phyloP scores from a whole-genome alignment of 805 yeast genomes.

The Saccharomycopsis olivae region DNA sequence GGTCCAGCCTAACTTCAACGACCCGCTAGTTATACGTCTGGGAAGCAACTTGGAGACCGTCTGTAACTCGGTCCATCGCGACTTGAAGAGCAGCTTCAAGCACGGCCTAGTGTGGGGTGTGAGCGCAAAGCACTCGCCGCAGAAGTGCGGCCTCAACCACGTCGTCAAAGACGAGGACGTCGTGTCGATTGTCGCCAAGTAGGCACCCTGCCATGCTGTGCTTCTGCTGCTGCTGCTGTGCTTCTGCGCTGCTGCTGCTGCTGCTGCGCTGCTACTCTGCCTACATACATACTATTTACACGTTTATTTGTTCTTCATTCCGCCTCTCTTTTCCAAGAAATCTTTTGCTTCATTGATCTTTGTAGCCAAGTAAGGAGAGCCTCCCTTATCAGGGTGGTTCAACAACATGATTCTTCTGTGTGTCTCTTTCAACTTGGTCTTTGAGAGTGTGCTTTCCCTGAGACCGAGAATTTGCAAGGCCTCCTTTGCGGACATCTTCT shows the following conservation, averaged over 20 bases:
- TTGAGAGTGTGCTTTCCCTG: slow-evolving; percentile 52
- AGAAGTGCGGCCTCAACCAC: slow-evolving; percentile 86
- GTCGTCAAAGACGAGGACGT: slow-evolving; percentile 88
- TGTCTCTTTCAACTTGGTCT: slow-evolving; percentile 59
- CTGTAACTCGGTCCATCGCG: slow-evolving; percentile 87
- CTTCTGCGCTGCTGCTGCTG: too few species aligned
- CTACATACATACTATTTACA: too few species aligned
- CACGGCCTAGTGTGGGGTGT: slow-evolving; percentile 97
- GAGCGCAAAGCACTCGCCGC: slow-evolving; percentile 91
- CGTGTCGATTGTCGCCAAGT: slow-evolving; percentile 78
- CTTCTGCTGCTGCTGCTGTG: too few species aligned
- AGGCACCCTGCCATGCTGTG: too few species aligned
- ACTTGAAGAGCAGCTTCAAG: slow-evolving; percentile 83
- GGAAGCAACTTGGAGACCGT: slow-evolving; percentile 74
- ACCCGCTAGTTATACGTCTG: slow-evolving; percentile 84
- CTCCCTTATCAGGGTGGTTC: slow-evolving; percentile 94
- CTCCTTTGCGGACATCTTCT: slow-evolving; percentile 83
- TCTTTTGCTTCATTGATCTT: slow-evolving; percentile 91
- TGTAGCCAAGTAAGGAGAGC: slow-evolving; percentile 79
- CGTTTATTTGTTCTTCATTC: slow-evolving; percentile 16
- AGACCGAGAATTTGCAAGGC: slow-evolving; percentile 77
- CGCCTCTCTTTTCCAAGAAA: slow-evolving; percentile 46
- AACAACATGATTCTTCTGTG: slow-evolving; percentile 79
- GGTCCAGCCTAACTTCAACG: slow-evolving; percentile 64
- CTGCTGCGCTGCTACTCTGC: too few species aligned